Evolutionary conservation across 768 basidiomycete genomes (phyloP), one percentile per base, ranked within the genome.

Genomic region (Tubosaeta sp.): DNA sequence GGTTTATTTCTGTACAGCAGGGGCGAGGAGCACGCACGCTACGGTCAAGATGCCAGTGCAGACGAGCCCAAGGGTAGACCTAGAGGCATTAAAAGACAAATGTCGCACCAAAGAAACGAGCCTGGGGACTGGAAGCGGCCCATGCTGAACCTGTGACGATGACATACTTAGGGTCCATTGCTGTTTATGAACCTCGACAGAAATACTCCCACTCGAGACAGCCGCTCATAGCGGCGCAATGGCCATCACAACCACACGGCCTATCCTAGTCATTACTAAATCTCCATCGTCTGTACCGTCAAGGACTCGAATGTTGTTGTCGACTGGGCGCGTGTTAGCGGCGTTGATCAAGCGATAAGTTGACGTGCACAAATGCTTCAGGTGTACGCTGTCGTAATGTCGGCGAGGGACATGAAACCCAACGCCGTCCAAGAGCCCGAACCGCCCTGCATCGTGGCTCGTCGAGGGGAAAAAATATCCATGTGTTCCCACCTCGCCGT

Each of bases 141-240:
- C 42, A 50, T 53, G 44, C 44, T 50, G 54, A 55, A 49, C 51
- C 49, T 61, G 53, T 55, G 35, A 61, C 29, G 56, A 48, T 55
- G 35, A 60, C 27, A 62, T 62, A 16, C 32, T 34, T 16, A 63
- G 58, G 60, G 49, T 57, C 52, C 12, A 53, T 60, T 34, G 45
- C 60, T 52, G 31, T 45, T 54, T 54, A 52, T 51, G n/a, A n/a
- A n/a, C n/a, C 16, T 40, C 21, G 44, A 51, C 35, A 47, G 46
- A 29, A 24, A 41, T 14, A 25, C 34, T 38, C 8, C 6, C 8
- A 19, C 2, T 41, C 6, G 4, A n/a, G n/a, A n/a, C 13, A 12
- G 3, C 19, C 40, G 25, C 40, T 39, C 38, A 39, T 11, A 10
- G 12, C 36, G 36, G 11, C 36, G 35, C 35, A 36, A n/a, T n/a